Evolutionary conservation across 192 early-diverging fungal genomes (phyloP), one percentile per base, ranked within the genome.

Genomic region (Coemansia umbellata): DNA sequence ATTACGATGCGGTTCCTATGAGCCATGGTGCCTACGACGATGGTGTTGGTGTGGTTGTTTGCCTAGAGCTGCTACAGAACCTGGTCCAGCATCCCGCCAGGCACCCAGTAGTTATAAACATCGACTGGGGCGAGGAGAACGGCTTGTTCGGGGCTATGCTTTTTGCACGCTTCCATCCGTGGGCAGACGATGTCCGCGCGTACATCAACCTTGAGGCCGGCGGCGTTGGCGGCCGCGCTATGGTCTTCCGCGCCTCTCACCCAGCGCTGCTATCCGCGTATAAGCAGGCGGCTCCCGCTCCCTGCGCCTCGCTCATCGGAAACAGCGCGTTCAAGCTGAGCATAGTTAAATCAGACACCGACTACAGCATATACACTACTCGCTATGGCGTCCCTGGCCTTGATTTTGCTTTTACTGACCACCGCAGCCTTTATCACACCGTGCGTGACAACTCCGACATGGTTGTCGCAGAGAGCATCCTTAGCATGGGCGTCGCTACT

Each of bases 181-280:
- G 86, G 86, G 71, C 77, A 6, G 70, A 66, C 5, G 68, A 82
- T 9, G 77, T 86, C 56, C 82, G 82, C 37, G 78, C 78, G 1
- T 88, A 84, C 58, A 62, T 88, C 43, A 85, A 86, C 52, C 78
- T 88, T 5, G 86, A 88, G 67, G 85, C 82, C 10, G 85, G 85
- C 31, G 85, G 86, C 33, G 84, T 83, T 21, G 86, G 86, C 17
- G 86, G 86, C 18, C 81, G 82, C 36, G 81, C 85, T 14, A 62
- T 82, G 41, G 58, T 88, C 18, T 88, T 86, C 68, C 81, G 86
- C 28, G 76, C 78, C 28, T 78, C 80, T 10, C 63, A 74, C 23
- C 74, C 80, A 10, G 31, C 37, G 31, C 67, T 77, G 50, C 51
- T 77, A 5, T 40, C 28, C 6, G 67, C 67, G 8, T 71, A 78